Percentiles rank a stretch among this genome's conserved stretches.
phyloP scores from a whole-genome alignment of 2,329 filamentous ascomycete species.

The Alternaria longipes region DNA sequence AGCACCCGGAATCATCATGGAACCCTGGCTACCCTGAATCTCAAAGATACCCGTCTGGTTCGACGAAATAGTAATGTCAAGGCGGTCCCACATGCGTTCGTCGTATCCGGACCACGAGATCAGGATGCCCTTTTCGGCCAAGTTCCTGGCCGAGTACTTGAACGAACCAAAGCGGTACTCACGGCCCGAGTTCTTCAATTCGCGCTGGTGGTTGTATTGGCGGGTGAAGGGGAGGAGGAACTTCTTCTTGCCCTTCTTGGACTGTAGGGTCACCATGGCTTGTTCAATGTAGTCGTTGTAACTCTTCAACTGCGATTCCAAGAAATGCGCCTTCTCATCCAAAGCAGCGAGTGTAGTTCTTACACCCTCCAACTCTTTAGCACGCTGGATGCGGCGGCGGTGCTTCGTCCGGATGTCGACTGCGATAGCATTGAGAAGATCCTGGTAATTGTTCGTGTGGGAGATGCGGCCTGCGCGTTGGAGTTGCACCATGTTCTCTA shows the following conservation, averaged over 20 bases:
- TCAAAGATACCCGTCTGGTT: slow-evolving; percentile 95
- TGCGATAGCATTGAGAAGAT: slow-evolving; percentile 96
- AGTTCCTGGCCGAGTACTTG: slow-evolving; percentile 91
- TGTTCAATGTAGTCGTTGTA: slow-evolving; percentile 99
- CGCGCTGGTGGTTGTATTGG: slow-evolving; percentile 97
- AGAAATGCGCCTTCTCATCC: slow-evolving; percentile 86
- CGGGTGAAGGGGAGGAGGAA: slow-evolving; percentile 97
- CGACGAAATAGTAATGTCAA: slow-evolving; percentile 92
- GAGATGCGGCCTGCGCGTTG: slow-evolving; percentile 89
- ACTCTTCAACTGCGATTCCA: slow-evolving; percentile 94
- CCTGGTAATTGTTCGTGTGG: slow-evolving; percentile 89
- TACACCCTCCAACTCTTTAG: slow-evolving; percentile 88
- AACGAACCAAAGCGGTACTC: slow-evolving; percentile 97
- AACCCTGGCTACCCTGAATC: slow-evolving; percentile 87
- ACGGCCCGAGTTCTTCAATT: slow-evolving; percentile 89
- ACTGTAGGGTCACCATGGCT: slow-evolving; percentile 95
- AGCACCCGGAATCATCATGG: slow-evolving; percentile 95
- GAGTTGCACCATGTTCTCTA: slow-evolving; percentile 92
- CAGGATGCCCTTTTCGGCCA: slow-evolving; percentile 92
- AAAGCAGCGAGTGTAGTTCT: slow-evolving; percentile 77
- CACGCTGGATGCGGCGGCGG: slow-evolving; percentile 86
- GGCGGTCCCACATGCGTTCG: slow-evolving; percentile 86
- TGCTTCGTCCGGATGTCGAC: slow-evolving; percentile 98
- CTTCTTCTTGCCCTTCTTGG: slow-evolving; percentile 93
- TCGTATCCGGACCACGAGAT: slow-evolving; percentile 88